Base-by-base conservation (phyloP, 139 green algal genomes). In the Coelastrella sp. region DNA sequence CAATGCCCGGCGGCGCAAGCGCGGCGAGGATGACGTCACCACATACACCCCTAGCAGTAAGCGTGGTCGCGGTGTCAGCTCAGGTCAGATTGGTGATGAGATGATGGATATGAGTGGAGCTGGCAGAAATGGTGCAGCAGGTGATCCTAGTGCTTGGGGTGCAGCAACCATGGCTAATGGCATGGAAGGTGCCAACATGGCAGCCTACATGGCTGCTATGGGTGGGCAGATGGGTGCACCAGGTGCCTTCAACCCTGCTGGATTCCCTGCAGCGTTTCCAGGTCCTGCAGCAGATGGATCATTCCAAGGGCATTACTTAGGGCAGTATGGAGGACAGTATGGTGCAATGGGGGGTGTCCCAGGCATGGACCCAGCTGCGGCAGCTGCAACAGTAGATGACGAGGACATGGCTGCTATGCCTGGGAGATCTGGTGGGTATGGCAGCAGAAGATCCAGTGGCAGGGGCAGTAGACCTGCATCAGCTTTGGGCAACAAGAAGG, bases 1-100 rank as follows among this genome's bases (percentile, higher is more conserved):
- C 80, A 86, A 86, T 30, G 80, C 66, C 8, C 80, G 80, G 8
- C 80, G 80, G n/a, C 66, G 80, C 32, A 86, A 86, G 51, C 66
- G 80, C 2, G 80, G 78, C 2, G 78, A 84, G 41, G 78, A 84
- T 23, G 78, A 84, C 9, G 40, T 38, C 0, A 37, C n/a, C 30
- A 57, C 48, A 4, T 81, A 67, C 75, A 59, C 75, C 3, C 51
- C 75, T 7, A 43, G 79, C 62, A 59, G 45, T 57, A 60, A 62
- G 64, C 51, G 64, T 13, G 63, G 43, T 3, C 37, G 35, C n/a
- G 43, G 60, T 7, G 64, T 32, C 48, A 72, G 60, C 38, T 48
- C 45, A 45, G 67, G 66, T 50, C 60, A 86, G 50, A 19, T 60
- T 15, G 80, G 30, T 3, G 64, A 72, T 62, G 77, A 84, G 21